Percentiles rank a stretch among this genome's conserved stretches.
Conservation (phyloP, 495 filamentous ascomycete genomes). For the Penicillium silybi region DNA sequence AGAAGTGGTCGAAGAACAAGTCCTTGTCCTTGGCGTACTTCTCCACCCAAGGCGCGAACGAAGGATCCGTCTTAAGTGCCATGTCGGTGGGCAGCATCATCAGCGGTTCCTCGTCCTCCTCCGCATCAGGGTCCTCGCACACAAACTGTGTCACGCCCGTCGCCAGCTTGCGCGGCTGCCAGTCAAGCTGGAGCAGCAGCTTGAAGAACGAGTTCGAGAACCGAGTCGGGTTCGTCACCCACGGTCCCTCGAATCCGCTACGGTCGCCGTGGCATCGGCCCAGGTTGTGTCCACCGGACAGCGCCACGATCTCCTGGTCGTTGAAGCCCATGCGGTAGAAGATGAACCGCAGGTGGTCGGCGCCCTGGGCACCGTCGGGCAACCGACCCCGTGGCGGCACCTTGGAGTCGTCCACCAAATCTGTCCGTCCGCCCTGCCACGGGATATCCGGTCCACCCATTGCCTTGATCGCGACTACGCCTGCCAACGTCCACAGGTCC, state of each 20-base stretch:
- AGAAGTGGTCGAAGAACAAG: slow-evolving; percentile 57
- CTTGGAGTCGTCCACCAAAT: slow-evolving; percentile 54
- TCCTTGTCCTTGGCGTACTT: slow-evolving; percentile 58
- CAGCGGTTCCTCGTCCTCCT: slow-evolving; percentile 44
- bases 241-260: slow-evolving; percentile 57
- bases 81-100: slow-evolving; percentile 56
- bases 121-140: slow-evolving; percentile 54
- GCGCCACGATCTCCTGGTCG: slow-evolving; percentile 60
- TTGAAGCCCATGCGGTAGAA: slow-evolving; percentile 64
- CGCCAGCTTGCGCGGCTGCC: slow-evolving; percentile 48
- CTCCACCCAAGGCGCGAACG: slow-evolving; percentile 50
- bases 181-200: slow-evolving; percentile 51
- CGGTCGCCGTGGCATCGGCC: slow-evolving; percentile 59
- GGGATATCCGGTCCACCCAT: slow-evolving; percentile 54
- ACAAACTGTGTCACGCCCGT: slow-evolving; percentile 57
- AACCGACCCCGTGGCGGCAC: slow-evolving; percentile 54
- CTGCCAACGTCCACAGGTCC: slow-evolving; percentile 60
- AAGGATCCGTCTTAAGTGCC: slow-evolving; percentile 35
- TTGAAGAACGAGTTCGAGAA: slow-evolving; percentile 63
- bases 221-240: slow-evolving; percentile 61
- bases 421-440: slow-evolving; percentile 55
- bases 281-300: slow-evolving; percentile 58
- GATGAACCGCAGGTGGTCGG: slow-evolving; percentile 54
- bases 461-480: slow-evolving; percentile 53
- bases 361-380: slow-evolving; percentile 56